Percentiles rank a stretch among this genome's conserved stretches.
phyloP scores from a whole-genome alignment of 805 yeast species.

The Zygosaccharomyces kombuchaensis region DNA sequence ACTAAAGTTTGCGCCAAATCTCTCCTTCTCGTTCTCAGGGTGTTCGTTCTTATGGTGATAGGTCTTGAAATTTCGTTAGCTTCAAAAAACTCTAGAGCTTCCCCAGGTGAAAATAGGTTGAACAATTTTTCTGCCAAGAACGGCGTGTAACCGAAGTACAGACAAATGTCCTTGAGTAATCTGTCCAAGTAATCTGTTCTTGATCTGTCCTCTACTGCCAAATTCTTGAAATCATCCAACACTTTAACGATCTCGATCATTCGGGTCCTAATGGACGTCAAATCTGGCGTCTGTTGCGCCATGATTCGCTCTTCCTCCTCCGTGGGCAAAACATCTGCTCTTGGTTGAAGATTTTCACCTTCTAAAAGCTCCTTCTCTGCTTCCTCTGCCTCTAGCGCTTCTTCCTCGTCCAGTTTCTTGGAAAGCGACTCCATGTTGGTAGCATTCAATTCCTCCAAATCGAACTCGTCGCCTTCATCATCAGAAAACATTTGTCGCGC shows the following conservation, averaged over 20 bases:
- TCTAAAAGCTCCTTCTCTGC: slow-evolving; percentile 60
- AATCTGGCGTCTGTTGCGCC: slow-evolving; percentile 59
- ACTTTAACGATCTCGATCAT: slow-evolving; percentile 95
- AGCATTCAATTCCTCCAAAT: slow-evolving; percentile 68
- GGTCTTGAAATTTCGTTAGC: slow-evolving; percentile 98
- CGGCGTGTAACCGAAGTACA: slow-evolving; percentile 88
- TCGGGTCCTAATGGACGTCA: slow-evolving; percentile 82
- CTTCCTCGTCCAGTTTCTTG: slow-evolving; percentile 56
- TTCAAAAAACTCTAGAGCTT: slow-evolving; percentile 97
- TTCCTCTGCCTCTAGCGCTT: slow-evolving; percentile 55
- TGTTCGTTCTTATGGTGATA: slow-evolving; percentile 94
- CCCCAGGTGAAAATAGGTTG: slow-evolving; percentile 87
- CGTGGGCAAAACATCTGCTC: slow-evolving; percentile 73
- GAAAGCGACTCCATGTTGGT: slow-evolving; percentile 81
- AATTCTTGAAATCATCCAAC: slow-evolving; percentile 76
- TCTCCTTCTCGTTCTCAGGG: slow-evolving; percentile 89
- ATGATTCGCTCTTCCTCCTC: slow-evolving; percentile 58
- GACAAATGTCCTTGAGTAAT: slow-evolving; percentile 78
- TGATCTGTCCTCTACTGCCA: slow-evolving; percentile 81
- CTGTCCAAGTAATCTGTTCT: slow-evolving; percentile 79
- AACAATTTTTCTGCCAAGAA: slow-evolving; percentile 92
- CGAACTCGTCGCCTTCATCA: slow-evolving; percentile 61
- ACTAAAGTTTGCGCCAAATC: slow-evolving; percentile 93
- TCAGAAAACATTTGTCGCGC: slow-evolving; percentile 78
- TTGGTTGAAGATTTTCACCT: slow-evolving; percentile 57